Percentiles rank a stretch among this genome's conserved stretches.
Conservation (phyloP, 768 basidiomycete genomes). For the Lentinula guzmanii region DNA sequence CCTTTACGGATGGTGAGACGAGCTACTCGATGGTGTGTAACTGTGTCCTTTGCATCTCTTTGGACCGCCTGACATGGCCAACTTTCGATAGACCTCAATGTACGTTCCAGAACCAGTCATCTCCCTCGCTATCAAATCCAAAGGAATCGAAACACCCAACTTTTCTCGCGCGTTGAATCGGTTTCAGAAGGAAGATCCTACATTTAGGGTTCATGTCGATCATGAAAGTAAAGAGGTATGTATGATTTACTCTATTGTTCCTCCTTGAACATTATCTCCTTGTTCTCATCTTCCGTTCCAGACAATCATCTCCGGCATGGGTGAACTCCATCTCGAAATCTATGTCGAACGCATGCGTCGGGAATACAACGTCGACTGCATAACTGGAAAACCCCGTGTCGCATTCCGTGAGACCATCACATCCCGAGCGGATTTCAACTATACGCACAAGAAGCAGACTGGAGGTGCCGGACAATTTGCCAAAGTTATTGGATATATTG, state of each 20-base stretch:
- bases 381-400: constrained; percentile 93
- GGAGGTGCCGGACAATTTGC: constrained; percentile 98
- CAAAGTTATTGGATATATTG: constrained; percentile 84
- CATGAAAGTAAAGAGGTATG: constrained; percentile 86
- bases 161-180: constrained; percentile 95
- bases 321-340: constrained; percentile 96
- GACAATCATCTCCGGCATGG: constrained; percentile 99
- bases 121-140: constrained; percentile 88
- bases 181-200: constrained; percentile 98
- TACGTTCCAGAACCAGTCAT: constrained; percentile 98
- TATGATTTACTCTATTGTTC: neutral
- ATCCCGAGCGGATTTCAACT: constrained; percentile 73
- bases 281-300: constrained; percentile 20
- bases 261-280: neutral
- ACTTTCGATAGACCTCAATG: constrained; percentile 77
- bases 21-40: constrained; percentile 83
- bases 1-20: constrained; percentile 89
- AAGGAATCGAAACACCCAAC: constrained; percentile 89
- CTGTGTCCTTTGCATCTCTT: neutral
- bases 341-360: constrained; percentile 99
- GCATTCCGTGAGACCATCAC: constrained; percentile 96
- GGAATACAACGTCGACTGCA: constrained; percentile 91
- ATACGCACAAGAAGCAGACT: constrained; percentile 97
- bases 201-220: constrained; percentile 96
- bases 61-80: neutral